Evolutionary conservation across 371 early-diverging fungal genomes (phyloP).

Genomic region (Syncephalastrum monosporum): DNA sequence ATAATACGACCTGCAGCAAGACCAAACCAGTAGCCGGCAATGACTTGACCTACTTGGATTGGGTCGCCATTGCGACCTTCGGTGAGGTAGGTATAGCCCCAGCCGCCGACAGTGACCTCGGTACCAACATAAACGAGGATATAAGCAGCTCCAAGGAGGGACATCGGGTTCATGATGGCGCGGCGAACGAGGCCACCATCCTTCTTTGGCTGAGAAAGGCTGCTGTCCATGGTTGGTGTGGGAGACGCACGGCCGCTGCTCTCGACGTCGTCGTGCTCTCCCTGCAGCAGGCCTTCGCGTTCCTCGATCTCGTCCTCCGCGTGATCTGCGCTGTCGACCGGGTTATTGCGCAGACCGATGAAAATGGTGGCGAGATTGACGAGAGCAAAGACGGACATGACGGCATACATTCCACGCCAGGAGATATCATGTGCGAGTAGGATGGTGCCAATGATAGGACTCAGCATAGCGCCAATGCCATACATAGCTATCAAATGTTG

Average conservation of each 20-base stretch:
- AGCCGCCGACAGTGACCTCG: conserved; percentile 31
- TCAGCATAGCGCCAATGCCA: conserved; percentile 31
- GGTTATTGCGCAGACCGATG: conserved; percentile 15
- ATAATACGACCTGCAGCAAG: conserved; percentile 30
- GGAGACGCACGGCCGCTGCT: not conserved
- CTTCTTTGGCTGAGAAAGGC: not conserved
- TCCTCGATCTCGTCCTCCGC: conserved; percentile 3
- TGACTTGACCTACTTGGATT: conserved; percentile 23
- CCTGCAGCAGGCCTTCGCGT: not conserved
- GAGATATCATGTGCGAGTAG: conserved; percentile 16
- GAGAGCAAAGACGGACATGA: conserved; percentile 14
- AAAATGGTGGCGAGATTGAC: conserved; percentile 14
- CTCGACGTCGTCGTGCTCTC: not conserved
- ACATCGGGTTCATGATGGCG: conserved; percentile 25
- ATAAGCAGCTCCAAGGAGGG: conserved; percentile 23
- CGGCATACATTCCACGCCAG: conserved; percentile 25
- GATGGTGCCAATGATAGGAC: conserved; percentile 20
- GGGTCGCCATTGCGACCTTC: conserved; percentile 24
- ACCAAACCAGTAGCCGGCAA: conserved; percentile 38
- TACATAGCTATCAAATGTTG: conserved; percentile 13
- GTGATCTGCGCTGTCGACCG: conserved; percentile 10
- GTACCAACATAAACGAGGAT: conserved; percentile 34
- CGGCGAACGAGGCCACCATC: conserved; percentile 10
- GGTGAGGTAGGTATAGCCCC: conserved; percentile 28
- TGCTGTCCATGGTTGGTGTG: conserved; percentile 2